A percentile compares a stretch with the other conserved stretches of the same genome.
phyloP scores from a whole-genome alignment of 208 protist genomes.

The Trypanosoma theileri region DNA sequence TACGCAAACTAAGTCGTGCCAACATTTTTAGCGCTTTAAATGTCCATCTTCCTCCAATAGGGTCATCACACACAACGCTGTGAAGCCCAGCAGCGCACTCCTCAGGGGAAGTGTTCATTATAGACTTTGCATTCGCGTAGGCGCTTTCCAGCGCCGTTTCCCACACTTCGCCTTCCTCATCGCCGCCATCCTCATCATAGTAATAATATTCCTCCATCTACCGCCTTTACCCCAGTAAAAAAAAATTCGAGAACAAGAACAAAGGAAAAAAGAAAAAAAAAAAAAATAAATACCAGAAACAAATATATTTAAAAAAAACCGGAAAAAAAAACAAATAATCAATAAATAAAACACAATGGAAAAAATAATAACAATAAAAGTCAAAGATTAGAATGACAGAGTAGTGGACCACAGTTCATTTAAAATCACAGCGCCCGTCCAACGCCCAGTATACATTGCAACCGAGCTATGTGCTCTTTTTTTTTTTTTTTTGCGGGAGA shows the following conservation, averaged over 20 bases:
- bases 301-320: conserved; percentile 3
- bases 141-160: conserved; percentile 77
- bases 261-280: conserved; percentile 3
- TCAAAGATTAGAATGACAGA: background rate
- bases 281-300: conserved; percentile 6
- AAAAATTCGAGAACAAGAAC: conserved; percentile 3
- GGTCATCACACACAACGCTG: conserved; percentile 82
- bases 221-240: conserved; percentile 29
- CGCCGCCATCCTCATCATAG: conserved; percentile 68
- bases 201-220: conserved; percentile 83
- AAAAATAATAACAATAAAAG: conserved; percentile 7
- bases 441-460: too few relatives aligned
- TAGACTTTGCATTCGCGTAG: conserved; percentile 85
- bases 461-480: too few relatives aligned
- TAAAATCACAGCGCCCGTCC: too few relatives aligned
- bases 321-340: conserved; percentile 13
- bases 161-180: conserved; percentile 59
- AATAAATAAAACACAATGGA: background rate
- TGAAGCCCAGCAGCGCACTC: conserved; percentile 73
- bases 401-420: too few relatives aligned
- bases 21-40: conserved; percentile 96
- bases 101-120: conserved; percentile 62
- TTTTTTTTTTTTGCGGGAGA: too few relatives aligned
- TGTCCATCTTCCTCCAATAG: conserved; percentile 77
- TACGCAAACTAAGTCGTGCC: conserved; percentile 70